Base-by-base conservation (phyloP, 1,284 basidiomycete genomes). In the Sanghuangporus baumii region DNA sequence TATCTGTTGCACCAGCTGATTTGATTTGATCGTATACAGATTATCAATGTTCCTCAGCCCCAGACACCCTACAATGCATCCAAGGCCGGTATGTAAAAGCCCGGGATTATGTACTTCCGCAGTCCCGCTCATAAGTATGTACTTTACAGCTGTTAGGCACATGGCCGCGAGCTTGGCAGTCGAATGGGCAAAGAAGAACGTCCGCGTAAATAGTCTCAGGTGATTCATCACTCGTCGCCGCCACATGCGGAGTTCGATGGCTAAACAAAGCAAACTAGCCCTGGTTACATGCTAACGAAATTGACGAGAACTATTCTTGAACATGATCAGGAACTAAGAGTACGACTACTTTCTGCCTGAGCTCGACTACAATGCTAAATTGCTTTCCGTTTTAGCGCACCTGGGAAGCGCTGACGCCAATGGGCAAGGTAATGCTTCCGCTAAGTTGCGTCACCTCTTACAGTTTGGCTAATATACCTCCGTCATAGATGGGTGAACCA, bases 61-160 rank as follows among this genome's bases (percentile, higher is more conserved):
- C 96, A 98, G 82, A 92, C 93, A 1, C 95, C 96, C 0, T 98
- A 98, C 77, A 98, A 98, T 74, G 90, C 93, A n/a, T 95, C 94
- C 51, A 96, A 92, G 78, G 89, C 89, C 54, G 89, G 87, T 87
- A 69, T 68, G 80, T 69, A 61, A 14, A 5, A 66, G 34, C 2
- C 16, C 8, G 23, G 52, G 16, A 8, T 12, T 54, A 54, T 52
- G 56, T 46, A 51, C 55, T 61, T 47, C 34, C 62, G 52, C 36
- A 55, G 16, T 14, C 18, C n/a, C 38, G 38, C 11, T 64, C 34
- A 46, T 31, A 31, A 31, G 26, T 31, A 5, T 36, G 23, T 14
- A 38, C 6, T 16, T 4, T 9, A 16, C 67, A 84, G 92, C 93
- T 59, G 93, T 96, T 38, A 88, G 88, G 71, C 94, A 96, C 70